A percentile compares a stretch with the other conserved stretches of the same genome.
phyloP scores from a whole-genome alignment of 768 basidiomycete species.

The Tricholoma saponaceum region DNA sequence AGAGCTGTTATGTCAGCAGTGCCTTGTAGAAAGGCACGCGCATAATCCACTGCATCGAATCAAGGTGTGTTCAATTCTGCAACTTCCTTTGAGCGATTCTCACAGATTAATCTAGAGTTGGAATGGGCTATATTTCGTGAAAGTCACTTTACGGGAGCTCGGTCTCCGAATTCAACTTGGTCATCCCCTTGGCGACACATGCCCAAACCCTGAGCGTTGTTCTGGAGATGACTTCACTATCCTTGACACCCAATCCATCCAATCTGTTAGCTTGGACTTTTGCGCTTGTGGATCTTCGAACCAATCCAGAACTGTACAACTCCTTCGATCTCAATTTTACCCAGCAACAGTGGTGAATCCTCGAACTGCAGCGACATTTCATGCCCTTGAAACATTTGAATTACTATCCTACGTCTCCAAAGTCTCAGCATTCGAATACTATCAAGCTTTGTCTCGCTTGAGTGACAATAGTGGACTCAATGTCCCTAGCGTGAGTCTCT shows the following conservation, averaged over 20 bases:
- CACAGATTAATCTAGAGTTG: background rate
- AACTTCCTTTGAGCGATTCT: background rate
- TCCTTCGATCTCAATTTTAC: conserved; percentile 14
- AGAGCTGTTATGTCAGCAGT: background rate
- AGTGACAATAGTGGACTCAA: conserved; percentile 7
- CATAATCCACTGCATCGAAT: background rate
- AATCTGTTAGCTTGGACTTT: conserved; percentile 17
- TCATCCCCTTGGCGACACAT: conserved; percentile 1
- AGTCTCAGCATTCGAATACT: conserved; percentile 15
- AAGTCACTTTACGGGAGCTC: conserved; percentile 13
- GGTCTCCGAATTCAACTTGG: conserved; percentile 5
- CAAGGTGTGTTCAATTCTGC: conserved; percentile 2
- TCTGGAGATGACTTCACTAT: conserved; percentile 23
- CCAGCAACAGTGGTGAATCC: conserved; percentile 16
- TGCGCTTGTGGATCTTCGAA: conserved; percentile 14
- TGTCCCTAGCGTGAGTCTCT: background rate
- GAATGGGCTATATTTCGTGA: conserved; percentile 5
- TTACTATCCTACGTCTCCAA: conserved; percentile 18
- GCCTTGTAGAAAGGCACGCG: background rate
- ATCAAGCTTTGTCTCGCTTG: conserved; percentile 5
- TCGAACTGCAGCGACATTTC: conserved; percentile 15
- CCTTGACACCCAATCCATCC: conserved; percentile 19
- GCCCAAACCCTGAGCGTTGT: conserved; percentile 7
- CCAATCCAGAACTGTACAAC: conserved; percentile 10
- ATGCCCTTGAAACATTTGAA: conserved; percentile 15